A percentile compares a stretch with the other conserved stretches of the same genome.
Evolutionary conservation across 257 asterid genomes (phyloP).

Genomic region (Orobanche coerulescens): DNA sequence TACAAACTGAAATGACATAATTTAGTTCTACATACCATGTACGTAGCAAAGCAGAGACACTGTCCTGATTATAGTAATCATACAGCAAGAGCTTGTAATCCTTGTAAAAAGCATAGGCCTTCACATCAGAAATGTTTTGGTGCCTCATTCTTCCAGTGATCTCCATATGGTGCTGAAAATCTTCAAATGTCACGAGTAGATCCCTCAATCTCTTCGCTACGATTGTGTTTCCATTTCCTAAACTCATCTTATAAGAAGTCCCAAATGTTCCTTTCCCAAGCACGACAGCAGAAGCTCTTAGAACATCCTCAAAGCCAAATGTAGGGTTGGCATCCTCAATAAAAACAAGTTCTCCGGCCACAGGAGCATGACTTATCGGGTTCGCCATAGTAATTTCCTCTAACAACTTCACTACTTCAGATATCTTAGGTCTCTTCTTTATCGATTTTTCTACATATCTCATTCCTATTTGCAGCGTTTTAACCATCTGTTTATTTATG

Average conservation of each 20-base stretch:
- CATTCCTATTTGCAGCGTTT: not conserved
- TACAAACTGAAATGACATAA: no score
- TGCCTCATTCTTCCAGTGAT: conserved; percentile 22
- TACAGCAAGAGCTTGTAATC: conserved; percentile 20
- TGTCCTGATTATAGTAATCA: not conserved
- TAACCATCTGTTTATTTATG: not conserved
- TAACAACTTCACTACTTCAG: not conserved
- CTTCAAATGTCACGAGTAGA: not conserved
- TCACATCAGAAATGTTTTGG: conserved; percentile 17
- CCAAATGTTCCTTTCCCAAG: not conserved
- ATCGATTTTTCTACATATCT: not conserved
- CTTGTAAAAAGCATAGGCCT: conserved; percentile 19
- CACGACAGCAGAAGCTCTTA: not conserved
- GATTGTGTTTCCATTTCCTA: not conserved
- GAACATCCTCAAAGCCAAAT: not conserved
- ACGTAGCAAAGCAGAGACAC: not conserved
- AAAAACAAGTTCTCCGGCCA: not conserved
- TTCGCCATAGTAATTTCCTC: not conserved
- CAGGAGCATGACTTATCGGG: not conserved
- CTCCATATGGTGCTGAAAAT: conserved; percentile 19
- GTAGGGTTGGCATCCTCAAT: not conserved
- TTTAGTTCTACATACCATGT: not conserved
- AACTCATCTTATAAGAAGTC: not conserved
- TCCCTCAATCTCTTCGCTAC: not conserved
- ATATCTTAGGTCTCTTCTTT: not conserved